phyloP scores from a whole-genome alignment of 805 yeast genomes.

The Metschnikowia vanudenii region DNA sequence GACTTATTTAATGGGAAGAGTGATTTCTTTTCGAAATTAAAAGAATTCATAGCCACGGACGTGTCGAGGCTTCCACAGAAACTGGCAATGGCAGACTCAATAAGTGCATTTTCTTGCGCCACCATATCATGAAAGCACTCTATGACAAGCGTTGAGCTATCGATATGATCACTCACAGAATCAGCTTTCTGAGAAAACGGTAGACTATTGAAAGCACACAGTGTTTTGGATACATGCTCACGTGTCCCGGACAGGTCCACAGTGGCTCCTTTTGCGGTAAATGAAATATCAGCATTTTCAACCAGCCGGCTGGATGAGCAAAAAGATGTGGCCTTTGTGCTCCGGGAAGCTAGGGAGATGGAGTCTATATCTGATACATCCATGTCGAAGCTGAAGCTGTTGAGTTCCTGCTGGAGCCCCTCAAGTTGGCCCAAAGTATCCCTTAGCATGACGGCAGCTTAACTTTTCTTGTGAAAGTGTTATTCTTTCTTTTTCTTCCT shows the following conservation, averaged over 20 bases:
- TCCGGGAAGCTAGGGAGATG: conserved; percentile 2
- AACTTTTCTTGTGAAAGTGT: neutral
- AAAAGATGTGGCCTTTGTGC: conserved; percentile 10
- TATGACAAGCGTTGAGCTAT: conserved; percentile 16
- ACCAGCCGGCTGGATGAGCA: neutral
- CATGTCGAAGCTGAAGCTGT: neutral
- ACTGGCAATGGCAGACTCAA: conserved; percentile 19
- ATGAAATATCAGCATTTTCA: too few species aligned
- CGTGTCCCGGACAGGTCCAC: too few species aligned
- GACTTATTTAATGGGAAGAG: conserved; percentile 4
- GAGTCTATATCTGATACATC: conserved; percentile 7
- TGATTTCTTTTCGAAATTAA: conserved; percentile 4
- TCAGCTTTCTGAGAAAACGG: neutral
- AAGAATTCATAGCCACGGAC: conserved; percentile 26
- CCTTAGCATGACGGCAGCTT: neutral
- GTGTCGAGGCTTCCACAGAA: conserved; percentile 17
- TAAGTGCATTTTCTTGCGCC: conserved; percentile 21
- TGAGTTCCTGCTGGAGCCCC: conserved; percentile 4
- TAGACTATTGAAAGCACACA: neutral
- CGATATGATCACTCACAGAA: neutral
- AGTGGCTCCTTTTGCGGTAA: too few species aligned
- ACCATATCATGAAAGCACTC: conserved; percentile 31
- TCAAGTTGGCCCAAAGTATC: conserved; percentile 4
- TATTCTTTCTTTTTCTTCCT: too few species aligned
- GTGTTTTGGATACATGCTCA: neutral